Percentiles rank a stretch among this genome's conserved stretches.
phyloP scores from a whole-genome alignment of 2,329 filamentous ascomycete species.

The Aspergillus niger region DNA sequence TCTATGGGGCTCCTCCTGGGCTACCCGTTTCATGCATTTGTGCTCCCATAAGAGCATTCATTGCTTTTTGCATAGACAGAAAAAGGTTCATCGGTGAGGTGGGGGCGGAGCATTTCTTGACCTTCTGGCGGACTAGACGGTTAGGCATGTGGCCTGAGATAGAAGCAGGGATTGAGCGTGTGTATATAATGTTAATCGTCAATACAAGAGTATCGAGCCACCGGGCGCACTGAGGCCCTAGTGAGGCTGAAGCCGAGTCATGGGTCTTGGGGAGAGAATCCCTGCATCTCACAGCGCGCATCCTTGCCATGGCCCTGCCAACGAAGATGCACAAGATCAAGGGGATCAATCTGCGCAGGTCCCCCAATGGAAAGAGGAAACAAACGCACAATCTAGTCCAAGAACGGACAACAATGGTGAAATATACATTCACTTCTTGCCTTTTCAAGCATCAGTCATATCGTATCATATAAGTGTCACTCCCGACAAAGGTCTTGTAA shows the following conservation, averaged over 20 bases:
- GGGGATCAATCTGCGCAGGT: too few species aligned
- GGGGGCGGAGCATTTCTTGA: constrained; percentile 14
- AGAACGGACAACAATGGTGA: too few species aligned
- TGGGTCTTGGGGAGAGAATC: neutral
- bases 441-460: neutral
- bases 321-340: too few species aligned
- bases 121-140: constrained; percentile 23
- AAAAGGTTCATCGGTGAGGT: constrained; percentile 3
- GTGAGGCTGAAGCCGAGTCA: neutral
- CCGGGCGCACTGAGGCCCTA: neutral
- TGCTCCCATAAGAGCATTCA: constrained; percentile 3
- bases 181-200: constrained; percentile 28
- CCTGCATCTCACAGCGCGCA: neutral
- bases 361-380: too few species aligned
- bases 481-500: constrained; percentile 54
- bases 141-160: constrained; percentile 12
- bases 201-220: constrained; percentile 1
- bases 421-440: too few species aligned
- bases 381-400: too few species aligned
- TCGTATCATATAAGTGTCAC: constrained; percentile 15
- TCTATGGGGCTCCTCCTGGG: neutral
- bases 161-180: constrained; percentile 13
- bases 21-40: constrained; percentile 4
- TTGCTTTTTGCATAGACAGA: constrained; percentile 20
- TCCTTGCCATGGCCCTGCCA: too few species aligned